These are phyloP conservation scores for Lasiosphaeriaceae sp. DNA, from an alignment of 495 filamentous ascomycete genomes.

Conservation along the genomic window DNA sequence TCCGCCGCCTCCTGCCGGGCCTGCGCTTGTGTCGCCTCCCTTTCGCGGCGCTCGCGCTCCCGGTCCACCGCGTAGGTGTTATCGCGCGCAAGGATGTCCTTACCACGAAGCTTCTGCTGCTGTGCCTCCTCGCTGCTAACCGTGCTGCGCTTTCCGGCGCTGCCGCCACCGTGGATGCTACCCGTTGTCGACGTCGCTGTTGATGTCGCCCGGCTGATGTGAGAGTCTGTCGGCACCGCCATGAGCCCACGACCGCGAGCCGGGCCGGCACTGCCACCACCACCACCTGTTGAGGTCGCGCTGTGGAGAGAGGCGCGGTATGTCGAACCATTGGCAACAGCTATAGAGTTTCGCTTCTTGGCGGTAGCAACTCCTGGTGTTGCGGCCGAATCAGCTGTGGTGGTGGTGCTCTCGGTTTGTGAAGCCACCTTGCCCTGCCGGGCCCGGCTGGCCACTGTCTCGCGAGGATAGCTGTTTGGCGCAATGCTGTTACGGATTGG, in stretches of 20 bases:
- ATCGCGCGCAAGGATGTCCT: conserved; percentile 59
- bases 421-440: conserved; percentile 42
- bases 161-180: conserved; percentile 24
- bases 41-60: conserved; percentile 49
- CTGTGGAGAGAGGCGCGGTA: conserved; percentile 3
- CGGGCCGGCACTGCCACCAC: too few species aligned
- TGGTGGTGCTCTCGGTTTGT: conserved; percentile 11
- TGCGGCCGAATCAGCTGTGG: conserved; percentile 11
- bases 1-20: conserved; percentile 64
- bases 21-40: conserved; percentile 53
- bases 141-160: conserved; percentile 35
- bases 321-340: not conserved
- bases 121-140: conserved; percentile 47
- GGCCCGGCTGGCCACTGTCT: conserved; percentile 56
- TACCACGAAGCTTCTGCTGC: conserved; percentile 51
- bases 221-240: conserved; percentile 7
- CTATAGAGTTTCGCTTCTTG: conserved; percentile 18
- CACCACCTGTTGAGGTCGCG: not conserved
- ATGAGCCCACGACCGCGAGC: conserved; percentile 16
- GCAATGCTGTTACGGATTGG: conserved; percentile 47
- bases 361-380: conserved; percentile 7
- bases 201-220: conserved; percentile 23
- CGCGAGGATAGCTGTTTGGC: conserved; percentile 37
- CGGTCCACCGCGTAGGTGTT: conserved; percentile 44
- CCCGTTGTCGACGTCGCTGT: conserved; percentile 37